Conservation (phyloP, 2,329 filamentous ascomycete genomes). For the Cytospora chrysosperma region DNA sequence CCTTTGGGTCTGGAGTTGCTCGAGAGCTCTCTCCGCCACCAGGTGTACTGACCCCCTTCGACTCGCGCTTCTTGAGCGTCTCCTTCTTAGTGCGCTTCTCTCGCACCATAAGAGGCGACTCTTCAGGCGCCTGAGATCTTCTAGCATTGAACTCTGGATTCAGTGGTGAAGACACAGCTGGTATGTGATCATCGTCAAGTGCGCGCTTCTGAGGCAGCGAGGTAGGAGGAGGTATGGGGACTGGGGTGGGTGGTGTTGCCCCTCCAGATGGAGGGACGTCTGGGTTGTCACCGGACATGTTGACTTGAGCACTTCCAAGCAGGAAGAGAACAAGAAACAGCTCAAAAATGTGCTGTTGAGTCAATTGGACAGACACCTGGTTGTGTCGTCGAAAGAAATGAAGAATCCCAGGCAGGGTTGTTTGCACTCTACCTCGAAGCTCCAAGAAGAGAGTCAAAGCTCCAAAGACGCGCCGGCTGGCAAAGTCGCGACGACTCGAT, state of each 20-base stretch:
- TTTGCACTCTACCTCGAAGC: background rate
- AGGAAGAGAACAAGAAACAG: background rate
- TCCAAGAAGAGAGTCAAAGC: slow-evolving; percentile 6
- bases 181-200: slow-evolving; percentile 68
- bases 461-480: slow-evolving; percentile 12
- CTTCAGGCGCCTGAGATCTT: slow-evolving; percentile 36
- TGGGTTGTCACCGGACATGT: slow-evolving; percentile 18
- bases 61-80: slow-evolving; percentile 66
- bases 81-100: slow-evolving; percentile 64
- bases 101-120: slow-evolving; percentile 40
- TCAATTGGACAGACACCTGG: background rate
- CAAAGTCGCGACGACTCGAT: slow-evolving; percentile 8
- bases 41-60: slow-evolving; percentile 46
- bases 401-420: background rate
- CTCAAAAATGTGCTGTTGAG: background rate
- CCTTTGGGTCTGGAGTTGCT: slow-evolving; percentile 57
- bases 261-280: slow-evolving; percentile 15
- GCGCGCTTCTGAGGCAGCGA: slow-evolving; percentile 63
- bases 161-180: slow-evolving; percentile 70
- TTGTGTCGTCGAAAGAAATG: background rate
- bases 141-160: slow-evolving; percentile 59
- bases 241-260: background rate
- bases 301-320: background rate
- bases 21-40: slow-evolving; percentile 48
- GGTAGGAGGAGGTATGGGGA: slow-evolving; percentile 34